Evolutionary conservation across 2,329 filamentous ascomycete genomes (phyloP).

Genomic region (Aspergillus ochraceoroseus): DNA sequence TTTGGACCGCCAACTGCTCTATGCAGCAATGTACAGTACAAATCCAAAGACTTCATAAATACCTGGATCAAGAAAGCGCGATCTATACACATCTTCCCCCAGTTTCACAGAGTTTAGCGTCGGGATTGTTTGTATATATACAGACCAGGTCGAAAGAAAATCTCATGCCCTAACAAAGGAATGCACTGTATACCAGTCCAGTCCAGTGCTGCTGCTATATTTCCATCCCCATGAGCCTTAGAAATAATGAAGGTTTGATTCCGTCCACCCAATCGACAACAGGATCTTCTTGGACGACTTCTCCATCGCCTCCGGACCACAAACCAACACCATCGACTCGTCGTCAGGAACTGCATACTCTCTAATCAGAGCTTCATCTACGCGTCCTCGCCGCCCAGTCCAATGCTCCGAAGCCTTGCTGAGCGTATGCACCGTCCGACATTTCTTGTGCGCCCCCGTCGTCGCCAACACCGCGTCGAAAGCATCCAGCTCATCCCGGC

Average conservation of each 20-base stretch:
- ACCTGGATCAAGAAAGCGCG: no score
- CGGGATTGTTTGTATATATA: no score
- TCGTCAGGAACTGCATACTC: constrained; percentile 51
- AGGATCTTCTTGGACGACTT: constrained; percentile 57
- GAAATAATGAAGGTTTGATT: constrained; percentile 72
- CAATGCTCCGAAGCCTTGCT: constrained; percentile 60
- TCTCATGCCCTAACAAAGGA: background rate
- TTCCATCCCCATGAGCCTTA: no score
- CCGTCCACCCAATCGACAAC: constrained; percentile 62
- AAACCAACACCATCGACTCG: constrained; percentile 65
- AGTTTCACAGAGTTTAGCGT: no score
- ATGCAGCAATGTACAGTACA: no score
- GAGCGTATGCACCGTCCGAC: constrained; percentile 64
- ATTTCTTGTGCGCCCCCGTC: constrained; percentile 48
- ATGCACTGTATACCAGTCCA: background rate
- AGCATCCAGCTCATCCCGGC: constrained; percentile 64
- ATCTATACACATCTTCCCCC: no score
- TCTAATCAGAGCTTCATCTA: constrained; percentile 59
- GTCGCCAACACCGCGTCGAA: constrained; percentile 54
- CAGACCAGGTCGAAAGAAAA: background rate
- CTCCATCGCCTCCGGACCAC: constrained; percentile 73
- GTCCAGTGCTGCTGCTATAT: no score
- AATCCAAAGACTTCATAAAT: no score
- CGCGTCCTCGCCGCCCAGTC: constrained; percentile 63
- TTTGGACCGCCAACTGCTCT: no score